Evolutionary conservation across 1,139 yeast species (phyloP), one percentile per base, ranked within the genome.

Genomic region (Nakaseomyces glabratus): DNA sequence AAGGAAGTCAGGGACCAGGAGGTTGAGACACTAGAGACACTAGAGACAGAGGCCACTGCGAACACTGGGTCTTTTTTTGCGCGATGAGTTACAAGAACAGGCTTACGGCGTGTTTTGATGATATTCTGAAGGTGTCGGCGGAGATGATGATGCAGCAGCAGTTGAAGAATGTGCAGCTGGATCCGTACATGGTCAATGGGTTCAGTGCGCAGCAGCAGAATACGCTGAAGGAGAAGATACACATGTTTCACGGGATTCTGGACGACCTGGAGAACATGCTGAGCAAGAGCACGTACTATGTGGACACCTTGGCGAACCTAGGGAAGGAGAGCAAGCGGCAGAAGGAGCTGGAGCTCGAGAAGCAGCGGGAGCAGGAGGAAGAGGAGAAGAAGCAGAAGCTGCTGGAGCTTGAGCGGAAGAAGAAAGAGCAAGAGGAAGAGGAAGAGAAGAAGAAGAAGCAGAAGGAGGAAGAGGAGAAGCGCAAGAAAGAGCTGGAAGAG

Each of bases 251-350:
- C 30, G 42, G 52, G 19, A 54, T 62, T 2, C 38, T 65, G 33
- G 66, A 63, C 40, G 62, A 60, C 28, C 45, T 59, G 35, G 60
- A 52, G 16, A 39, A 59, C 20, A 62, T 65, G 25, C 41, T 63
- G 35, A 46, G 39, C 6, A 60, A 58, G 26, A 55, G 66, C 17
- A 57, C 55, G 26, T 45, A 46, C 34, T 58, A 58, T 28, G 48
- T 63, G 14, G 52, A 54, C 12, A 49, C 56, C 31, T 33, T 62
- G 35, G 40, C 47, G n/a, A 43, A 42, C 13, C 37, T 41, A 22
- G 55, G 55, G 13, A 35, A 35, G 21, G 48, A 43, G 36, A 45
- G 43, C 31, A 48, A 47, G 35, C 41, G 40, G 20, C 36, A 35
- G 47, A 52, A 43, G 47, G 51, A 32, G 47, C 47, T 39, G 48